Conservation (phyloP, 2,329 filamentous ascomycete genomes). For the Venturia asperata region DNA sequence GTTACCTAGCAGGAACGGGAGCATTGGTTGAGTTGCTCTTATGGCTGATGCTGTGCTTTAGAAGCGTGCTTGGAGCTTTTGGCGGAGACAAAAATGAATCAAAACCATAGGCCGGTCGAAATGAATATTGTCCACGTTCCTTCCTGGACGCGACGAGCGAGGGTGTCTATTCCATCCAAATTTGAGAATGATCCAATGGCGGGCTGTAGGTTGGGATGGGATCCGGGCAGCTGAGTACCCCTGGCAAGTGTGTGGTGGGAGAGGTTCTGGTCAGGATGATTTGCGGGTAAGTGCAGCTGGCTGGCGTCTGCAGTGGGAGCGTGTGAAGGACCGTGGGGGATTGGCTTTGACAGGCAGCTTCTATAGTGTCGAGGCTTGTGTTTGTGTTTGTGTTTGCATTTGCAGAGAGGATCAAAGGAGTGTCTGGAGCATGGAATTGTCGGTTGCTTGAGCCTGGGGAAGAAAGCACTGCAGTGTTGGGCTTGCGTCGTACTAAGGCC, state of each 20-base stretch:
- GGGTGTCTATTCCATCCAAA: background rate
- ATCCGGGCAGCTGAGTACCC: background rate
- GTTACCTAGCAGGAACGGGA: constrained; percentile 2
- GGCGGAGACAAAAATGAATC: background rate
- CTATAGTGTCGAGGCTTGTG: background rate
- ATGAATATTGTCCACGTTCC: background rate
- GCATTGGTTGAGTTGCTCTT: background rate
- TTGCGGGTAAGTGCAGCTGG: background rate
- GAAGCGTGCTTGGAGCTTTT: background rate
- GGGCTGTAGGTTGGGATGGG: background rate
- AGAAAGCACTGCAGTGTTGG: background rate
- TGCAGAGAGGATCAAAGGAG: background rate
- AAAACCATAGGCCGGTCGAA: background rate
- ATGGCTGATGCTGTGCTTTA: constrained; percentile 12
- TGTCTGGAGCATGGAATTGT: background rate
- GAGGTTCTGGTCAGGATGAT: background rate
- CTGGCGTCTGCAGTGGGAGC: background rate
- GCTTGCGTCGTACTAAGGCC: too few relatives aligned
- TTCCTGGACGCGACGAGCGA: background rate
- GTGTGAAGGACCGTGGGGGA: too few relatives aligned
- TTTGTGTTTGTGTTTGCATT: background rate
- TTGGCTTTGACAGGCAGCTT: background rate
- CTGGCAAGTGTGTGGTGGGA: background rate
- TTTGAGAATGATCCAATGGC: background rate
- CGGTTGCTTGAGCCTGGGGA: background rate